A percentile compares a stretch with the other conserved stretches of the same genome.
Evolutionary conservation across 2,329 filamentous ascomycete genomes (phyloP).

Genomic region (Claviceps arundinis): DNA sequence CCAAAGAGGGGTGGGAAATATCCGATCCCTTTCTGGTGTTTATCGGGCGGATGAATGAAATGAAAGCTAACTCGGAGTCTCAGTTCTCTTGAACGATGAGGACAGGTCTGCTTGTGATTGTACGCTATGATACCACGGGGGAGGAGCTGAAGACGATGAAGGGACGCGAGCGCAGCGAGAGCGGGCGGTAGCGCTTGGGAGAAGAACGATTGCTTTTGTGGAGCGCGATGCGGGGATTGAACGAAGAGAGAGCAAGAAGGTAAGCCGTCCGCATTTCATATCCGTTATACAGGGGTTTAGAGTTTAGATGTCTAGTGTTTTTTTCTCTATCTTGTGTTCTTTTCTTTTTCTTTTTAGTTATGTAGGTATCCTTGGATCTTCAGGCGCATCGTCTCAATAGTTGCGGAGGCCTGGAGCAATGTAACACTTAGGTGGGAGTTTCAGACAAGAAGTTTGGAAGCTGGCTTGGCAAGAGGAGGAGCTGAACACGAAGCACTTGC

Average conservation of each 20-base stretch:
- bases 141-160: background rate
- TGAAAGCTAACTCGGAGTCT: background rate
- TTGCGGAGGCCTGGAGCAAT: too few relatives aligned
- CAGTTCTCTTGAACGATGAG: constrained; percentile 1
- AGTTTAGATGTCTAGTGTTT: background rate
- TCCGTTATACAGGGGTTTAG: too few relatives aligned
- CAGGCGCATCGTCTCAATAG: too few relatives aligned
- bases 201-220: background rate
- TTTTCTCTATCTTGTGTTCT: background rate
- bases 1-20: too few relatives aligned
- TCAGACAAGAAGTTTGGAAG: too few relatives aligned
- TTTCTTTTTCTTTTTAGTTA: background rate
- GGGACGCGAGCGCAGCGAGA: background rate
- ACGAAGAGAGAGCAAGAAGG: background rate
- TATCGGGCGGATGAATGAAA: background rate
- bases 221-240: background rate
- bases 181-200: too few relatives aligned
- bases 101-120: background rate
- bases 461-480: too few relatives aligned
- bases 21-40: background rate
- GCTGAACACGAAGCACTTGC: too few relatives aligned
- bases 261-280: too few relatives aligned
- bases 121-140: constrained; percentile 1
- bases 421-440: too few relatives aligned
- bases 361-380: too few relatives aligned